Evolutionary conservation across 345 rosid species (phyloP).

Genomic region (Ceriops zippeliana): DNA sequence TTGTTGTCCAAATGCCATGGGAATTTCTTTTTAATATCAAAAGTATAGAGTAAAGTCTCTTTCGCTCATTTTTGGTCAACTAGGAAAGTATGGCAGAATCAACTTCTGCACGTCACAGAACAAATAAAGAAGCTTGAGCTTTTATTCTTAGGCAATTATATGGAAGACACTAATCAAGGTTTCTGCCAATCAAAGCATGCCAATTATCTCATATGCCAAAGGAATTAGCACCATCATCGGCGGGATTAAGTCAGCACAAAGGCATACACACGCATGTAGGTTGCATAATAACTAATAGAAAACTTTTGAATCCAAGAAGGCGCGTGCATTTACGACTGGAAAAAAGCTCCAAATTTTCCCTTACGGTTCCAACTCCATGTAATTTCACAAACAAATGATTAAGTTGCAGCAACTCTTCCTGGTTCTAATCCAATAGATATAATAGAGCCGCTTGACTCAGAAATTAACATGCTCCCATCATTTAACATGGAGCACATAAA

Average conservation of each 20-base stretch:
- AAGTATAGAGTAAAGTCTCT: constrained; percentile 16
- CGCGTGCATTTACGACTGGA: constrained; percentile 4
- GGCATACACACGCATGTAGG: too few species aligned
- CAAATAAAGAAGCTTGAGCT: constrained; percentile 18
- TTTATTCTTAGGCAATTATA: constrained; percentile 20
- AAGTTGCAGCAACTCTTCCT: background rate
- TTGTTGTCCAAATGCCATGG: constrained; percentile 32
- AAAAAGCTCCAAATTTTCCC: constrained; percentile 15
- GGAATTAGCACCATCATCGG: too few species aligned
- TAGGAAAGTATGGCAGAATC: constrained; percentile 10
- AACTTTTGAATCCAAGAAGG: constrained; percentile 7
- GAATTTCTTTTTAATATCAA: constrained; percentile 22
- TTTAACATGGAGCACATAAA: constrained; percentile 5
- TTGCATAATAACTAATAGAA: background rate
- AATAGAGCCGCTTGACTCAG: constrained; percentile 6
- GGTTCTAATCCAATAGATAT: constrained; percentile 6
- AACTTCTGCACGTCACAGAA: constrained; percentile 8
- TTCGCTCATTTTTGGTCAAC: background rate
- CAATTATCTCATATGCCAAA: constrained; percentile 9
- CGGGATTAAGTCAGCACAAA: too few species aligned
- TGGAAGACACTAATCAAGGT: constrained; percentile 28
- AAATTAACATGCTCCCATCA: constrained; percentile 11
- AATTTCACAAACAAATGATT: too few species aligned
- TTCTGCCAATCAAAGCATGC: constrained; percentile 33
- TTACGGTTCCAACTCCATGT: background rate